phyloP scores from a whole-genome alignment of 805 yeast genomes.

The Zygosaccharomyces gambellarensis region DNA sequence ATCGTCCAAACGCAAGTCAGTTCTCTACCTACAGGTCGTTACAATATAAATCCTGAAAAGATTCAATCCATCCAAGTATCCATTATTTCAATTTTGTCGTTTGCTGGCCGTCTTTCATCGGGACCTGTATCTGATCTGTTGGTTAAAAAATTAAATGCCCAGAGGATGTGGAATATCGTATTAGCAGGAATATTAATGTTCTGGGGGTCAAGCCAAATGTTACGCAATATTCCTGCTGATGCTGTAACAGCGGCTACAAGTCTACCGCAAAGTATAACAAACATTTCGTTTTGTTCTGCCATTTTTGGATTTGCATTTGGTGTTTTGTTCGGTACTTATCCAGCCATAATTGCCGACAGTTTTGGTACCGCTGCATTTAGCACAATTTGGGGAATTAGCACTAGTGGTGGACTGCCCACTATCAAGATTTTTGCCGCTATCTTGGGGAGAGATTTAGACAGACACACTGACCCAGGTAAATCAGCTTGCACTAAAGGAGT shows the following conservation, averaged over 20 bases:
- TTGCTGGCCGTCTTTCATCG: constrained; percentile 56
- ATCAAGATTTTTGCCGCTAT: constrained; percentile 50
- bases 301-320: constrained; percentile 67
- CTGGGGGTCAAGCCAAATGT: constrained; percentile 34
- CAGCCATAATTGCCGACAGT: constrained; percentile 67
- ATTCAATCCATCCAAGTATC: constrained; percentile 71
- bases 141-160: constrained; percentile 47
- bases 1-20: constrained; percentile 49
- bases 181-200: constrained; percentile 37
- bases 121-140: constrained; percentile 65
- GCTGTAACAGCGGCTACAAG: constrained; percentile 2
- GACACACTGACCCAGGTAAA: constrained; percentile 37
- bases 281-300: constrained; percentile 47
- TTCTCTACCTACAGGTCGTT: constrained; percentile 21
- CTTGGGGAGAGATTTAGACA: constrained; percentile 53
- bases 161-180: constrained; percentile 61
- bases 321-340: constrained; percentile 65
- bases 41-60: constrained; percentile 36
- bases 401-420: constrained; percentile 62
- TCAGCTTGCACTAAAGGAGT: constrained; percentile 43
- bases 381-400: constrained; percentile 69
- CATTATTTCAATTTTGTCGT: constrained; percentile 57
- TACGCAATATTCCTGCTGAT: not conserved
- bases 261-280: constrained; percentile 32
- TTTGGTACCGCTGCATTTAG: constrained; percentile 67